Evolutionary conservation across 306 rosid genomes (phyloP).

Genomic region (Trichosanthes cucumerina): DNA sequence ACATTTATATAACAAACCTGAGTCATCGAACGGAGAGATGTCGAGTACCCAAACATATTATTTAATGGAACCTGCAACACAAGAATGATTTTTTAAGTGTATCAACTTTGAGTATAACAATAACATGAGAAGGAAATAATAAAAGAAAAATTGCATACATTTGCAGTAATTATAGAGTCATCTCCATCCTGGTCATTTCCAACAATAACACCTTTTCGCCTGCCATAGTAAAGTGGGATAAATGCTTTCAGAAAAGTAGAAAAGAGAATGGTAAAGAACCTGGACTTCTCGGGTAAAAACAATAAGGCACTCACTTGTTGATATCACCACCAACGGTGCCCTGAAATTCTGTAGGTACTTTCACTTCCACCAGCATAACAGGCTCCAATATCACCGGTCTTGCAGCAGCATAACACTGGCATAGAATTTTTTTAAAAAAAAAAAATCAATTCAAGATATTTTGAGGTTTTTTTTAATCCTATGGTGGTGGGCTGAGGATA

Average conservation of each 20-base stretch:
- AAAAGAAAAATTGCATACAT: conserved; percentile 36
- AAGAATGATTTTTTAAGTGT: background rate
- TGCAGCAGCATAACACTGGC: conserved; percentile 72
- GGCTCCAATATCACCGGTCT: conserved; percentile 96
- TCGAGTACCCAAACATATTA: conserved; percentile 95
- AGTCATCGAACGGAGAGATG: conserved; percentile 89
- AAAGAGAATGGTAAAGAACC: conserved; percentile 11
- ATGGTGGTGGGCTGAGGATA: background rate
- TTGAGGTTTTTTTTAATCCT: background rate
- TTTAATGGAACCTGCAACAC: conserved; percentile 75
- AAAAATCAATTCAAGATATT: background rate
- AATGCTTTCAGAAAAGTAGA: background rate
- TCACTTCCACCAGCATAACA: conserved; percentile 88
- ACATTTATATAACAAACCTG: conserved; percentile 35
- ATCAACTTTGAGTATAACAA: background rate
- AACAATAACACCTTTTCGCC: conserved; percentile 91
- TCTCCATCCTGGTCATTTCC: conserved; percentile 99
- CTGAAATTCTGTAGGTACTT: conserved; percentile 96
- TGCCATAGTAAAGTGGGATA: conserved; percentile 16
- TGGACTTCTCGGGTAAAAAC: background rate
- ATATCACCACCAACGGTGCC: conserved; percentile 95
- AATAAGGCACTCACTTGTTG: conserved; percentile 58
- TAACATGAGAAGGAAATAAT: background rate
- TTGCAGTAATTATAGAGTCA: conserved; percentile 81
- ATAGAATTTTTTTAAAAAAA: background rate